Evolutionary conservation across 2,329 filamentous ascomycete species (phyloP).

Genomic region (Dactylellina drechsleri): DNA sequence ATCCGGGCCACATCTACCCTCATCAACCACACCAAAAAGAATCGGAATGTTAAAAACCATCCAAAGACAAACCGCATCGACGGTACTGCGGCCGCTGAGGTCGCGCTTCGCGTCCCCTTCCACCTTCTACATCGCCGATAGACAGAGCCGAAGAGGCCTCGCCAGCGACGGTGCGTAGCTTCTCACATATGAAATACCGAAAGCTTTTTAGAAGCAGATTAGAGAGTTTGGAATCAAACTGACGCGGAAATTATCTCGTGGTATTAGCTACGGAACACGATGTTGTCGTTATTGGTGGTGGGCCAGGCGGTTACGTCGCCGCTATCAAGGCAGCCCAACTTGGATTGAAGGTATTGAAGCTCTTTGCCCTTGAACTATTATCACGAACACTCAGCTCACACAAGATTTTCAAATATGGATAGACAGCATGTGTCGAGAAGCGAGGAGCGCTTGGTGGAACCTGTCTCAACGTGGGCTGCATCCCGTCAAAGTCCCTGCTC

Average conservation of each 20-base stretch:
- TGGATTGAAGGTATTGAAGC: constrained; percentile 80
- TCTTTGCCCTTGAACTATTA: background rate
- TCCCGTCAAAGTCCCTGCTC: constrained; percentile 98
- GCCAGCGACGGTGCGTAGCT: constrained; percentile 59
- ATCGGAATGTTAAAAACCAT: constrained; percentile 44
- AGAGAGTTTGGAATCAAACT: background rate
- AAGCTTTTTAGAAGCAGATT: no score
- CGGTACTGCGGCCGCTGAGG: constrained; percentile 49
- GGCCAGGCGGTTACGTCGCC: constrained; percentile 97
- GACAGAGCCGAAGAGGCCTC: constrained; percentile 57
- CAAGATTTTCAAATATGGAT: constrained; percentile 11
- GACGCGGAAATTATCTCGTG: constrained; percentile 8
- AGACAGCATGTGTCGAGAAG: constrained; percentile 99
- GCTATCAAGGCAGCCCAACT: constrained; percentile 99
- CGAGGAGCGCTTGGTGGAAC: constrained; percentile 93
- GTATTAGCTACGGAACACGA: constrained; percentile 83
- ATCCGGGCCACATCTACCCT: background rate
- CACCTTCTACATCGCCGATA: constrained; percentile 45
- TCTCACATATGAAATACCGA: background rate
- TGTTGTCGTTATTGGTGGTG: constrained; percentile 95
- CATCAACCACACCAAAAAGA: background rate
- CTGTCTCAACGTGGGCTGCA: constrained; percentile 98
- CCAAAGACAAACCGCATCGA: constrained; percentile 44
- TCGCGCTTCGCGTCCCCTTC: constrained; percentile 50
- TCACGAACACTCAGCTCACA: background rate